Conservation (phyloP, 1,139 yeast genomes). For the Lipomyces yarrowii region DNA sequence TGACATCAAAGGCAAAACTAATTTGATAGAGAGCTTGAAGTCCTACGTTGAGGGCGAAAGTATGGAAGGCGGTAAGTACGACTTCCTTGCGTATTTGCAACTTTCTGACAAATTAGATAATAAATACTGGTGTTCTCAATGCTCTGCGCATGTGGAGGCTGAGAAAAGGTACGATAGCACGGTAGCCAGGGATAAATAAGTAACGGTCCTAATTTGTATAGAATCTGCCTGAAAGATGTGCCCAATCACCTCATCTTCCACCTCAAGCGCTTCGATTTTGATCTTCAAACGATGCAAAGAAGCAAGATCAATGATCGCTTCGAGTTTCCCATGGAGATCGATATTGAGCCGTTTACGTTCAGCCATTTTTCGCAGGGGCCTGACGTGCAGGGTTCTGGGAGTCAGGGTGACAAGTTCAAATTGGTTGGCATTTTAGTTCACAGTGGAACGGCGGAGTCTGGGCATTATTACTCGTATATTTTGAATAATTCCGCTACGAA, state of each 20-base stretch:
- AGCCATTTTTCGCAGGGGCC: background rate
- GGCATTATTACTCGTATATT: conserved; percentile 30
- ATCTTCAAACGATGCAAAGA: conserved; percentile 29
- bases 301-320: conserved; percentile 28
- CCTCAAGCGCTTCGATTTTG: conserved; percentile 29
- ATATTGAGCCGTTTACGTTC: conserved; percentile 24
- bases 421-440: conserved; percentile 25
- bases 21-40: conserved; percentile 18
- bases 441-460: conserved; percentile 29
- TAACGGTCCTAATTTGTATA: background rate
- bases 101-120: conserved; percentile 11
- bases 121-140: conserved; percentile 28
- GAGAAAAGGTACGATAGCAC: conserved; percentile 15
- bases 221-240: conserved; percentile 23
- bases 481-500: conserved; percentile 7
- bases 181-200: background rate
- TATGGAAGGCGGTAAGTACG: conserved; percentile 22
- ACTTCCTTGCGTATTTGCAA: too few relatives aligned
- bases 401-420: conserved; percentile 10
- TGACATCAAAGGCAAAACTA: conserved; percentile 24
- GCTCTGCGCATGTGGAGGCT: conserved; percentile 27
- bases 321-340: conserved; percentile 23
- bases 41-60: conserved; percentile 29
- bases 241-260: conserved; percentile 27
- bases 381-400: background rate